A percentile compares a stretch with the other conserved stretches of the same genome.
Conservation (phyloP, 78 protist genomes). For the Capsaspora owczarzaki region DNA sequence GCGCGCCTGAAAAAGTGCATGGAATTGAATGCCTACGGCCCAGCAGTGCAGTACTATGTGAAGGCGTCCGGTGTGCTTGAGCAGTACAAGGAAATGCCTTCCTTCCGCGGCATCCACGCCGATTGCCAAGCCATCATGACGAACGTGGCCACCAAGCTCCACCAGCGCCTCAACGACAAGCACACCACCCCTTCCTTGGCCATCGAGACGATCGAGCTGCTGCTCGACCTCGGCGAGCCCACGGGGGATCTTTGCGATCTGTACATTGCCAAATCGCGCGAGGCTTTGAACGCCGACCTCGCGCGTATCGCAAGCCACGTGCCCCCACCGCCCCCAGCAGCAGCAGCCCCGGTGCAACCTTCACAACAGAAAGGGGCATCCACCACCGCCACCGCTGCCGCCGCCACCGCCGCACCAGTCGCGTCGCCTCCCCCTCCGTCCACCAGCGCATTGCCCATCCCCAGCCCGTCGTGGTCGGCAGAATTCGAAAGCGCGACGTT, state of each 20-base stretch:
- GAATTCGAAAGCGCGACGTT: no score
- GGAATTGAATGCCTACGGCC: constrained; percentile 38
- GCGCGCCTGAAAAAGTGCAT: constrained; percentile 54
- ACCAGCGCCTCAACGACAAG: background rate
- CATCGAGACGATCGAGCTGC: background rate
- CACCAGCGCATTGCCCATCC: no score
- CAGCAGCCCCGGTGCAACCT: no score
- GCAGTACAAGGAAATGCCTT: constrained; percentile 71
- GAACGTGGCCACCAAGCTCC: background rate
- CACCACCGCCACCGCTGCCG: no score
- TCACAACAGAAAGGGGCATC: no score
- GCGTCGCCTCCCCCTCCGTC: no score
- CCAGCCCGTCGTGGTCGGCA: no score
- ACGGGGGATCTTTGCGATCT: background rate
- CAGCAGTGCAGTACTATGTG: constrained; percentile 65
- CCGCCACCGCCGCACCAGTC: no score
- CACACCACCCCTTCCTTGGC: background rate
- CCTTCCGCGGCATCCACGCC: constrained; percentile 51
- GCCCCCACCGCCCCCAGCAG: no score
- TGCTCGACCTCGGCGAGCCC: background rate
- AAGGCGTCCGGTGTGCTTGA: constrained; percentile 53
- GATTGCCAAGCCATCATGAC: background rate
- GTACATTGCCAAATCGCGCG: background rate
- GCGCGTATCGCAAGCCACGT: no score
- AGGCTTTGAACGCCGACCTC: no score